phyloP scores from a whole-genome alignment of 352 stramenopile species.

The Phytophthora pinifolia region DNA sequence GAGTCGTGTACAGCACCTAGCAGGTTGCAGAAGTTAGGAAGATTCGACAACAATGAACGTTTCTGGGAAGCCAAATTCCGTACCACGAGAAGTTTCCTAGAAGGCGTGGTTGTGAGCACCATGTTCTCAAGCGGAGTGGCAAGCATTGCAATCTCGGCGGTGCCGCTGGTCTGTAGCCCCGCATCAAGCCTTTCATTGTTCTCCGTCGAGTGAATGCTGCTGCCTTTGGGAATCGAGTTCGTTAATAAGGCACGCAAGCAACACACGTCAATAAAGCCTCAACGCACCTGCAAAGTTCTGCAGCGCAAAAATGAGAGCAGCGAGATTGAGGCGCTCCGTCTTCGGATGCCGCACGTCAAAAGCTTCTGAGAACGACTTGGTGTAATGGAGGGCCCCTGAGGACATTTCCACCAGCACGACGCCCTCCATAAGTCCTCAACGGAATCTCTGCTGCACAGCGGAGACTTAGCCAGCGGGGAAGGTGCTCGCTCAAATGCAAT shows the following conservation, averaged over 20 bases:
- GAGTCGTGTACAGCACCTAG: conserved; percentile 43
- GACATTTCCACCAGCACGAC: conserved; percentile 52
- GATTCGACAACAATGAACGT: background rate
- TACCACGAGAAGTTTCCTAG: conserved; percentile 40
- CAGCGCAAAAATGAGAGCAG: conserved; percentile 60
- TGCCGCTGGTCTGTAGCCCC: background rate
- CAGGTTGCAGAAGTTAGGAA: too few species aligned
- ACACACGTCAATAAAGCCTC: background rate
- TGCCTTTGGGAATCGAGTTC: conserved; percentile 2
- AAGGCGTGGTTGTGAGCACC: conserved; percentile 39
- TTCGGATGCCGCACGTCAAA: conserved; percentile 55
- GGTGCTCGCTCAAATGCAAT: background rate
- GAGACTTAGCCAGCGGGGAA: background rate
- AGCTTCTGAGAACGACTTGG: conserved; percentile 43
- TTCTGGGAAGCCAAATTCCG: background rate
- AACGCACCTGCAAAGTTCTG: conserved; percentile 52
- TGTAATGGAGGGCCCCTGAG: conserved; percentile 50
- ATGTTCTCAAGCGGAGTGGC: conserved; percentile 49
- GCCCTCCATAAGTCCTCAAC: conserved; percentile 48
- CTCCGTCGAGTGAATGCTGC: conserved; percentile 22
- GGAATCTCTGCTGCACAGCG: background rate
- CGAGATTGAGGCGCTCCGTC: conserved; percentile 63
- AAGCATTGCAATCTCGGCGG: conserved; percentile 37
- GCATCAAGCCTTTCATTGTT: conserved; percentile 1
- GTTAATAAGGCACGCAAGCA: background rate